Base-by-base conservation (phyloP, 768 basidiomycete genomes). In the Naganishia kalamii region DNA sequence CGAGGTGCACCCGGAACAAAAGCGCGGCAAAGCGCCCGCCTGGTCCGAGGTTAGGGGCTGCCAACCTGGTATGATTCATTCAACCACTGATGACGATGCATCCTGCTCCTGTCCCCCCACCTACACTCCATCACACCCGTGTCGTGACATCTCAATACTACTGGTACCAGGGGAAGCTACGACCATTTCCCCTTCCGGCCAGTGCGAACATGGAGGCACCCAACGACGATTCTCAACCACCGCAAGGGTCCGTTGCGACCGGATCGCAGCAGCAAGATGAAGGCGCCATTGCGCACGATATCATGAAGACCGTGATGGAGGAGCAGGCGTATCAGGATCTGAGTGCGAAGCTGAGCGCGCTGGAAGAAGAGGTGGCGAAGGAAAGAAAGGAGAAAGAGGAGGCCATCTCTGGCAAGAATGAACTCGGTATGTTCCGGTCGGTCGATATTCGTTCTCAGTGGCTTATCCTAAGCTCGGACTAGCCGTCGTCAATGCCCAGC, bases 241-340 rank as follows among this genome's bases (percentile, higher is more conserved):
- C 30, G n/a, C 33, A 57, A 40, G 35, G 54, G n/a, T n/a, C n/a
- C 54, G 21, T 57, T 33, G 33, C 54, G 54, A 57, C 54, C 11
- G 54, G 54, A 40, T 57, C 54, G 54, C 54, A 57, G 37, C 54
- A 57, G n/a, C 37, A 57, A 25, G 54, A 15, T 35, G 54, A 57
- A 40, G 35, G 30, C 7, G 25, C 48, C 29, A 57, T 57, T 40
- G 54, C 54, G 37, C 32, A 41, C 11, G 35, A 35, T 27, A 67
- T 67, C 27, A 32, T 67, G 41, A 51, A 60, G 43, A 37, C 17
- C 27, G 61, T 67, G 23, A 61, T 61, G 29, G 48, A 63, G 44
- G 66, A 67, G 52, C 66, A 67, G 43, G 59, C 59, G 6, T 57
- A 54, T 23, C 66, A 67, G 66, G 66, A 67, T 30, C 27, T 63